phyloP scores from a whole-genome alignment of 345 rosid species.

The Reutealis trisperma region DNA sequence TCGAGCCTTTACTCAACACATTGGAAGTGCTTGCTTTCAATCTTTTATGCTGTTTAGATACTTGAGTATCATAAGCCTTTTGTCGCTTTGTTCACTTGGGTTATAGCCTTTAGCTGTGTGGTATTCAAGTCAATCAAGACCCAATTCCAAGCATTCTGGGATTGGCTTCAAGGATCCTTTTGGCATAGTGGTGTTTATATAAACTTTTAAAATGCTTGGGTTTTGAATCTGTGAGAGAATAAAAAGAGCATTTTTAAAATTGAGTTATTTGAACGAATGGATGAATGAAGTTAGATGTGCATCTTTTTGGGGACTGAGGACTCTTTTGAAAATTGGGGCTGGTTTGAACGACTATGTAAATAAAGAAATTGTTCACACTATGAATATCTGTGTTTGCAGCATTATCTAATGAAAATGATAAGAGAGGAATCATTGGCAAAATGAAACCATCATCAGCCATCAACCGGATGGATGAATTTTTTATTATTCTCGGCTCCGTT shows the following conservation, averaged over 20 bases:
- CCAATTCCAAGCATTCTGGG: not conserved
- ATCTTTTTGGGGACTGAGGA: not conserved
- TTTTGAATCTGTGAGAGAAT: not conserved
- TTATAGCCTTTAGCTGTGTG: too few relatives aligned
- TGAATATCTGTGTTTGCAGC: not conserved
- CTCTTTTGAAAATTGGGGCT: not conserved
- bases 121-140: not conserved
- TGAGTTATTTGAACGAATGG: slow-evolving; percentile 2
- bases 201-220: not conserved
- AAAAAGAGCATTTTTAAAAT: not conserved
- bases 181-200: not conserved
- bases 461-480: not conserved
- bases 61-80: not conserved
- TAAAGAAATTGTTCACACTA: not conserved
- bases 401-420: not conserved
- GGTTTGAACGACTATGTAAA: not conserved
- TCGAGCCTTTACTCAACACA: not conserved
- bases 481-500: not conserved
- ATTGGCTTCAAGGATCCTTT: not conserved
- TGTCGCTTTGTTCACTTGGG: too few relatives aligned
- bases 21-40: not conserved
- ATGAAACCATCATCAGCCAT: too few relatives aligned
- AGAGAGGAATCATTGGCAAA: not conserved
- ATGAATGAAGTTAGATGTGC: not conserved
- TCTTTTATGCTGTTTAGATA: not conserved